Conservation (phyloP, 768 basidiomycete genomes). For the Suillus clintonianus region DNA sequence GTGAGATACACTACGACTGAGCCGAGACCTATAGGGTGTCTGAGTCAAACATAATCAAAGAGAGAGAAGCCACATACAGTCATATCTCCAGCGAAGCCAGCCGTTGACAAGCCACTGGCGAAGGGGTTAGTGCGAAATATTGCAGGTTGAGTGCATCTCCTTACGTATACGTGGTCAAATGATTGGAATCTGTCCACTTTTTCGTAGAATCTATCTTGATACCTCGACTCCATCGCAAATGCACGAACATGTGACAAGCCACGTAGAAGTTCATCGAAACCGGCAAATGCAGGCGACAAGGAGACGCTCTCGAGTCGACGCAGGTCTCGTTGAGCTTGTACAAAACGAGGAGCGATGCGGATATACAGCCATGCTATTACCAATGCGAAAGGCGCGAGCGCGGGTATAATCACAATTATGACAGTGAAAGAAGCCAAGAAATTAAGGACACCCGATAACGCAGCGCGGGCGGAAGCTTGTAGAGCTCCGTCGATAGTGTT, state of each 20-base stretch:
- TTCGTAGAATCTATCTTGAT: constrained; percentile 62
- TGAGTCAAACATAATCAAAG: neutral
- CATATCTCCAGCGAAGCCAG: constrained; percentile 76
- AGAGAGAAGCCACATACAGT: constrained; percentile 44
- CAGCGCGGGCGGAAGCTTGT: constrained; percentile 54
- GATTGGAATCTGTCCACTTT: constrained; percentile 69
- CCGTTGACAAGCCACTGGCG: constrained; percentile 64
- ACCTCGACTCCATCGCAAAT: constrained; percentile 69
- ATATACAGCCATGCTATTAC: constrained; percentile 72
- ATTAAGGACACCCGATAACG: constrained; percentile 57
- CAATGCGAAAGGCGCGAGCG: constrained; percentile 65
- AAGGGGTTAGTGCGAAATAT: neutral
- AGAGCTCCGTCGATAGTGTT: constrained; percentile 70
- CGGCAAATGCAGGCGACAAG: constrained; percentile 71
- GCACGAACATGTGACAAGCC: constrained; percentile 71
- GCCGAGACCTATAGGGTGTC: constrained; percentile 50
- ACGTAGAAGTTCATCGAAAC: constrained; percentile 68
- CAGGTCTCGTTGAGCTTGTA: constrained; percentile 65
- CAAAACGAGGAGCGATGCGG: constrained; percentile 60
- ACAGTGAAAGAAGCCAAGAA: constrained; percentile 66
- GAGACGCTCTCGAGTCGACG: constrained; percentile 67
- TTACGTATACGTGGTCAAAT: constrained; percentile 70
- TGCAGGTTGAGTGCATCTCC: constrained; percentile 31
- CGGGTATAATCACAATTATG: constrained; percentile 62
- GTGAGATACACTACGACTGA: constrained; percentile 70